Base-by-base conservation (phyloP, 148 eudicot genomes). In the Silene latifolia region DNA sequence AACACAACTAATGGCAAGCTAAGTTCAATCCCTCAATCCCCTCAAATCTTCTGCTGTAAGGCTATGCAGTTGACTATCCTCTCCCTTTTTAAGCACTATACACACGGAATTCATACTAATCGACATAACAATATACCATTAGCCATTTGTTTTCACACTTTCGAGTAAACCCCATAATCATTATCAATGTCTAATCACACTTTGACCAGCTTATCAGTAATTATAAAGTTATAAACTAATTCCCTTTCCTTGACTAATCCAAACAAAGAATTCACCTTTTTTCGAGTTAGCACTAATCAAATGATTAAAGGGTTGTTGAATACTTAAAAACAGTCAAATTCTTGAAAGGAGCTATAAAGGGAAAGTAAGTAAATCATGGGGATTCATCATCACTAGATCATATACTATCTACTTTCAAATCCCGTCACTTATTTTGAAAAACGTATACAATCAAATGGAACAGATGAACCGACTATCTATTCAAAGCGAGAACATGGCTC, bases 301-400 rank as follows among this genome's bases (percentile, higher is more conserved):
- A 8, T 69, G 57, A 66, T 59, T 59, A 59, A 76, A 5, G 27
- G 71, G 59, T 63, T 14, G 68, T 27, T 64, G 44, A 61, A 69
- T 21, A 5, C 27, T 4, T 21, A 42, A 73, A 68, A 67, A 68
- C 25, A 59, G 59, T 76, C 79, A 69, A 44, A 58, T 69, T 23
- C 27, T 11, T 72, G 57, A 39, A 9, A 51, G 67, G 39, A n/a
- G n/a, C n/a, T n/a, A n/a, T n/a, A n/a, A n/a, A n/a, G n/a, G n/a
- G n/a, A n/a, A 15, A 0, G 9, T 19, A 66, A 21, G 21, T 17
- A 63, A 17, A 23, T 21, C 24, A 4, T 29, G 17, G 56, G 47
- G 29, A 44, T 21, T 54, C 71, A 75, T 54, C 71, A 75, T 75
- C 78, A 74, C 57, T 42, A 13, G 56, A 51, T 15, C 56, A 51